Conservation (phyloP, 176 grass and related monocot genomes). For the Secale cereale region DNA sequence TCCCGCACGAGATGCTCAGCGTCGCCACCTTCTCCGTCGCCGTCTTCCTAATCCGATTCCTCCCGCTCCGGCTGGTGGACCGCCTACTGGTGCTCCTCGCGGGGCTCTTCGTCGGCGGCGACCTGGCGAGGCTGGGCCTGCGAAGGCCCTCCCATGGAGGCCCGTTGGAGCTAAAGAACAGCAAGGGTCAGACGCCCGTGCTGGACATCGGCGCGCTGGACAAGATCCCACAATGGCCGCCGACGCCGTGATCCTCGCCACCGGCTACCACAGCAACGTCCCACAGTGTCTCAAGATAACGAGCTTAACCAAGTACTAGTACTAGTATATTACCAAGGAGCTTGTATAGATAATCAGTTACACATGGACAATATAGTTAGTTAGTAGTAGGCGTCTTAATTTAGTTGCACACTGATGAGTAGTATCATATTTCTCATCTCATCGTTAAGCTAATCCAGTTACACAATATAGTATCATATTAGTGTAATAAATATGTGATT, state of each 20-base stretch:
- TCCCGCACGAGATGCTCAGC: constrained; percentile 54
- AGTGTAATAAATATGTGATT: not conserved
- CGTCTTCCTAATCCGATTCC: constrained; percentile 40
- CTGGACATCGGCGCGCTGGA: constrained; percentile 50
- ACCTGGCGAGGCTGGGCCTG: constrained; percentile 32
- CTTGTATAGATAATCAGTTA: no score
- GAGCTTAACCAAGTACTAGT: no score
- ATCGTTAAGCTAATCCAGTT: no score
- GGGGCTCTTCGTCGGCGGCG: constrained; percentile 44
- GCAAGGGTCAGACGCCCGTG: constrained; percentile 52
- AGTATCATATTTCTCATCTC: no score
- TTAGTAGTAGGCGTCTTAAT: no score
- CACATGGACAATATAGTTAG: no score
- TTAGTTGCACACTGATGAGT: no score
- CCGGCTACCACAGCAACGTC: constrained; percentile 72
- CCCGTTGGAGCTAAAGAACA: constrained; percentile 60
- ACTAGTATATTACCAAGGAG: no score
- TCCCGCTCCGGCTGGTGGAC: constrained; percentile 51
- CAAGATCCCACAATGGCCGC: constrained; percentile 46
- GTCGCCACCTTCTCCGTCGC: constrained; percentile 58
- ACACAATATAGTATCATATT: no score
- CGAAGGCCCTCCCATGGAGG: constrained; percentile 37
- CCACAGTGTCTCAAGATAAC: constrained; percentile 53
- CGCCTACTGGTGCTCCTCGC: constrained; percentile 50
- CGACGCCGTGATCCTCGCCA: constrained; percentile 59